Conservation (phyloP, 257 asterid genomes). For the Forsythia suspensa region DNA sequence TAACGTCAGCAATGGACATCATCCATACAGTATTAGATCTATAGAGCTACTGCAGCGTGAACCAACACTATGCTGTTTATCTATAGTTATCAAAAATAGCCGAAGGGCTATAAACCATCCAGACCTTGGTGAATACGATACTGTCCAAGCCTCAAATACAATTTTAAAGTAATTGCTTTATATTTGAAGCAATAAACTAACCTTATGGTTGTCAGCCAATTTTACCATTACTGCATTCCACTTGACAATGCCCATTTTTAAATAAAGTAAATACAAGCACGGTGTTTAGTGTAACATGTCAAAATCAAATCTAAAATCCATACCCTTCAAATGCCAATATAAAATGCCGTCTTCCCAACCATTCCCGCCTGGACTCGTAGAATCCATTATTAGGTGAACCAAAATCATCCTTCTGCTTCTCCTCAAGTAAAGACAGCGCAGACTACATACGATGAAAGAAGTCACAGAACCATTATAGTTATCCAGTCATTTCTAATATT, state of each 20-base stretch:
- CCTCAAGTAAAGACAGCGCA: constrained; percentile 81
- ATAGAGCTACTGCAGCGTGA: background rate
- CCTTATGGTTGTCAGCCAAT: background rate
- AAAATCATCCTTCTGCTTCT: constrained; percentile 68
- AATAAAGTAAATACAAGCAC: background rate
- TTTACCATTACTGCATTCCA: background rate
- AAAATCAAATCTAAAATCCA: constrained; percentile 18
- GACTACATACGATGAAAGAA: constrained; percentile 48
- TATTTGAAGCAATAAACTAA: constrained; percentile 13
- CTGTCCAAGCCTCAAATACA: constrained; percentile 7
- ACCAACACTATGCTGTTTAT: background rate
- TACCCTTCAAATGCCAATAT: constrained; percentile 86
- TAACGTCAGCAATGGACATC: background rate
- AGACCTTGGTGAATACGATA: background rate
- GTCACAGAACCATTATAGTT: background rate
- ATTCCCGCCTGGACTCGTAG: constrained; percentile 91
- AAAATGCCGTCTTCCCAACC: constrained; percentile 94
- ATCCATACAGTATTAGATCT: background rate
- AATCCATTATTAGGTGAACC: constrained; percentile 67
- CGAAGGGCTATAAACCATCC: background rate
- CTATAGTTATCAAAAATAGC: background rate
- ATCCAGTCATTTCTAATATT: background rate
- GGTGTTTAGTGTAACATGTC: constrained; percentile 8
- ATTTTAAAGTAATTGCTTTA: background rate
- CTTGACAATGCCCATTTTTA: constrained; percentile 5